Evolutionary conservation across 768 basidiomycete species (phyloP).

Genomic region (Suillus weaverae): DNA sequence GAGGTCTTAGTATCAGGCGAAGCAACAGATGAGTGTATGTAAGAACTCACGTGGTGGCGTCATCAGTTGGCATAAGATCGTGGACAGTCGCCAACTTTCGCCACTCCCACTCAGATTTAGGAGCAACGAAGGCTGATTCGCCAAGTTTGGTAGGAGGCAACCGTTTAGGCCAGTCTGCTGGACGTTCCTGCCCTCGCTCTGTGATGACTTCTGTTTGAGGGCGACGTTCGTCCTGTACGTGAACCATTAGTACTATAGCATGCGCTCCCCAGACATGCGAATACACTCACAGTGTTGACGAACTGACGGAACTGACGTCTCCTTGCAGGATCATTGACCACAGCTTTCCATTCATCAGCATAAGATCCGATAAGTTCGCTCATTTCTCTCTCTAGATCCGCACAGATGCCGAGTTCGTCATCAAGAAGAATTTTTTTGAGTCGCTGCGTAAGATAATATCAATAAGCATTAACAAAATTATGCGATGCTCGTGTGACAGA

Average conservation of each 20-base stretch:
- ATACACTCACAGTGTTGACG: conserved; percentile 51
- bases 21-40: neutral
- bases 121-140: conserved; percentile 38
- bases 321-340: conserved; percentile 53
- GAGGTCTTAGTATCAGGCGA: neutral
- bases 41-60: conserved; percentile 45
- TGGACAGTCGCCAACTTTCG: conserved; percentile 43
- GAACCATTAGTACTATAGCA: neutral
- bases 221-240: conserved; percentile 37
- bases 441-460: conserved; percentile 37
- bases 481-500: conserved; percentile 18
- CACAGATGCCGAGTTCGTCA: conserved; percentile 72
- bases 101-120: conserved; percentile 60
- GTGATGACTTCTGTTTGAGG: conserved; percentile 49
- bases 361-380: conserved; percentile 63
- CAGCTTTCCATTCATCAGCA: conserved; percentile 68
- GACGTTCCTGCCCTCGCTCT: conserved; percentile 63
- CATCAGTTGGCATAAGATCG: conserved; percentile 49
- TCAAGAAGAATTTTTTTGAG: conserved; percentile 64
- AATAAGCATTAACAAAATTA: neutral
- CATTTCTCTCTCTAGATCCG: conserved; percentile 67
- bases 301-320: conserved; percentile 61
- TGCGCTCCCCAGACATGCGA: neutral
- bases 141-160: conserved; percentile 48
- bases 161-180: conserved; percentile 68